Percentiles rank a stretch among this genome's conserved stretches.
These are phyloP conservation scores for Trichosanthes truncata DNA, from an alignment of 306 rosid genomes.

Conservation along the genomic window DNA sequence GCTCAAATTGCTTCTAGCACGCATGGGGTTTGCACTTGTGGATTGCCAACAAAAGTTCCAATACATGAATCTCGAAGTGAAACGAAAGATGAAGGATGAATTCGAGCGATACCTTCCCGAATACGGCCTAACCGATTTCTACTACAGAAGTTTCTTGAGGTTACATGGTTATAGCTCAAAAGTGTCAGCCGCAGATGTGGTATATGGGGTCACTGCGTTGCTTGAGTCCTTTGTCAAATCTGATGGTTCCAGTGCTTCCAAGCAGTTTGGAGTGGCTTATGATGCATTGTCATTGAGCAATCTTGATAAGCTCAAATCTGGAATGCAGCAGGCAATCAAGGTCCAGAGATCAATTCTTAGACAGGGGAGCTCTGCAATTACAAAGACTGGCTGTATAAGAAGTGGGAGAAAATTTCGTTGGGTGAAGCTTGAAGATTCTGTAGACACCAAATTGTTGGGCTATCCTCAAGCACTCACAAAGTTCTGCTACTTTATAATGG, in stretches of 20 bases:
- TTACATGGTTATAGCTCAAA: slow-evolving; percentile 69
- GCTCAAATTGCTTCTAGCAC: slow-evolving; percentile 72
- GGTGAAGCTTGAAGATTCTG: slow-evolving; percentile 82
- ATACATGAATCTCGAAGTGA: slow-evolving; percentile 87
- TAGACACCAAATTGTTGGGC: slow-evolving; percentile 56
- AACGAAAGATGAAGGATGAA: slow-evolving; percentile 66
- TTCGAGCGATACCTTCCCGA: slow-evolving; percentile 72
- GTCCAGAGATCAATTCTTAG: slow-evolving; percentile 82
- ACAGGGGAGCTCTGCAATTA: slow-evolving; percentile 82
- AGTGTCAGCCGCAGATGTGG: slow-evolving; percentile 96
- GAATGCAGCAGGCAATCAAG: slow-evolving; percentile 86
- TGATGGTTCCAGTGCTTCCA: slow-evolving; percentile 73
- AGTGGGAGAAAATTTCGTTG: slow-evolving; percentile 91
- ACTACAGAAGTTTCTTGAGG: slow-evolving; percentile 73
- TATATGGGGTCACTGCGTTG: slow-evolving; percentile 90
- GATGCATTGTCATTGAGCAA: slow-evolving; percentile 71
- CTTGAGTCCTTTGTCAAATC: slow-evolving; percentile 74
- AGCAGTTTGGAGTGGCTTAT: slow-evolving; percentile 74
- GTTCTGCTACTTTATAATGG: slow-evolving; percentile 88
- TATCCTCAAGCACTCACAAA: slow-evolving; percentile 93
- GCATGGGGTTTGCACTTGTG: slow-evolving; percentile 86
- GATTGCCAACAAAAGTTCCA: slow-evolving; percentile 97
- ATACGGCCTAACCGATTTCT: slow-evolving; percentile 82
- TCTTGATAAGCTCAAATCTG: slow-evolving; percentile 61
- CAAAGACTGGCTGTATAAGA: slow-evolving; percentile 65